Conservation (phyloP, 2,329 filamentous ascomycete species). For the Scedosporium aurantiacum region DNA sequence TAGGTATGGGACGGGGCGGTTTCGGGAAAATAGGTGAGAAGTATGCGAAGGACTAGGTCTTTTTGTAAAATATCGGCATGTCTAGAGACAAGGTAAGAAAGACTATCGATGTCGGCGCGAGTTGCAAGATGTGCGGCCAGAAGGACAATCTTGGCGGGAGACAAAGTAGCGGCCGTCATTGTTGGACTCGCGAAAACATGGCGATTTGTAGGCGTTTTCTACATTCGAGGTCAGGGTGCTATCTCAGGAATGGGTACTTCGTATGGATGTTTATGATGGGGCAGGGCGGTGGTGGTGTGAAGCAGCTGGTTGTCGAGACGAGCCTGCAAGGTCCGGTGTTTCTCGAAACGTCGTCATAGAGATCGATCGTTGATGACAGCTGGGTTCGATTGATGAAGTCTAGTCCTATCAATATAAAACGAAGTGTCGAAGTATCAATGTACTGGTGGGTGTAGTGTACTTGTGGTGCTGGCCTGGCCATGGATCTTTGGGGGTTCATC, state of each 20-base stretch:
- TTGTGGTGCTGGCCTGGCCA: too few relatives aligned
- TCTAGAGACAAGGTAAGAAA: constrained; percentile 48
- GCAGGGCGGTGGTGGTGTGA: not conserved
- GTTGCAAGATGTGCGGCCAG: constrained; percentile 61
- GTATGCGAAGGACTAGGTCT: constrained; percentile 57
- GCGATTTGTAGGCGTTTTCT: not conserved
- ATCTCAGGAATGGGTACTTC: not conserved
- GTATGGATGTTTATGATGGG: too few relatives aligned
- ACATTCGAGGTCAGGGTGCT: not conserved
- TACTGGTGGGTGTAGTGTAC: too few relatives aligned
- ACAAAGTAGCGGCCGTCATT: constrained; percentile 27
- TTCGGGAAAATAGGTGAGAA: constrained; percentile 70
- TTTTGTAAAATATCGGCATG: constrained; percentile 48
- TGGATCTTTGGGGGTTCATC: too few relatives aligned
- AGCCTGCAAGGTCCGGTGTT: too few relatives aligned
- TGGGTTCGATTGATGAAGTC: too few relatives aligned
- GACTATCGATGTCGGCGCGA: constrained; percentile 50
- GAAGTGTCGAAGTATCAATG: too few relatives aligned
- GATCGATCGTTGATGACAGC: too few relatives aligned
- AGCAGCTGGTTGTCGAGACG: too few relatives aligned
- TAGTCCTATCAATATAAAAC: too few relatives aligned
- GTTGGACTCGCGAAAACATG: not conserved
- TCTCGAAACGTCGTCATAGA: too few relatives aligned
- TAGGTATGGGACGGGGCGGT: constrained; percentile 53
- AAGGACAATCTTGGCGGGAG: constrained; percentile 58